Base-by-base conservation (phyloP, 75 land plant species). In the Cryptomeria japonica region DNA sequence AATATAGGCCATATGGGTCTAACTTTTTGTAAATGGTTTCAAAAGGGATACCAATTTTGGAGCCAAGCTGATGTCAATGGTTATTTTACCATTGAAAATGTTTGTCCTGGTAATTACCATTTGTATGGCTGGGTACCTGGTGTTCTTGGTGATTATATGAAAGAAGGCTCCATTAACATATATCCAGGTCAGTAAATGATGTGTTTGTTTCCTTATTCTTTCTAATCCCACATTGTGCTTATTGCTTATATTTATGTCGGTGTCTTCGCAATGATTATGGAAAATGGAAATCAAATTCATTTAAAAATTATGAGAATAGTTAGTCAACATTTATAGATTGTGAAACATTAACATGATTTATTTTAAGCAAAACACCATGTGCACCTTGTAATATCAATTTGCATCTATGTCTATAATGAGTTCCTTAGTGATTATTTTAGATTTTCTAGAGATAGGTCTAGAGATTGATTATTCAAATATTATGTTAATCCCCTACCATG, bases 21-120 rank as follows among this genome's bases (percentile, higher is more conserved):
- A 13, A 16, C 83, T 51, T 64, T n/a, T 64, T 64, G 70, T 19
- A 61, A 80, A 75, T 80, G 86, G 34, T 19, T 78, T 39, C 31
- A 84, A 61, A 86, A 94, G 94, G 94, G 95, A 78, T 94, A 94
- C 80, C 95, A 94, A 88, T 94, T 94, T 83, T 94, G 95, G 95
- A 88, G 87, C 28, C 92, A 88, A 87, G 89, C 95, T 32, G 94
- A 94, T 88, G 80, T 72, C 58, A 64, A 87, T n/a, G 95, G 95
- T 39, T 44, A 87, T 73, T 94, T 94, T 79, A 53, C 80, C 31
- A 90, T 94, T 10, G 28, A 58, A 12, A 84, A 92, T 85, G 89
- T 92, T 49, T 61, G 90, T 46, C 86, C 92, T 68, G 95, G 95
- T 37, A 61, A 83, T 6, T 94, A 94, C 72, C 86, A 91, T 80